Base-by-base conservation (phyloP, 768 basidiomycete species). In the Lanmaoa rubissima region DNA sequence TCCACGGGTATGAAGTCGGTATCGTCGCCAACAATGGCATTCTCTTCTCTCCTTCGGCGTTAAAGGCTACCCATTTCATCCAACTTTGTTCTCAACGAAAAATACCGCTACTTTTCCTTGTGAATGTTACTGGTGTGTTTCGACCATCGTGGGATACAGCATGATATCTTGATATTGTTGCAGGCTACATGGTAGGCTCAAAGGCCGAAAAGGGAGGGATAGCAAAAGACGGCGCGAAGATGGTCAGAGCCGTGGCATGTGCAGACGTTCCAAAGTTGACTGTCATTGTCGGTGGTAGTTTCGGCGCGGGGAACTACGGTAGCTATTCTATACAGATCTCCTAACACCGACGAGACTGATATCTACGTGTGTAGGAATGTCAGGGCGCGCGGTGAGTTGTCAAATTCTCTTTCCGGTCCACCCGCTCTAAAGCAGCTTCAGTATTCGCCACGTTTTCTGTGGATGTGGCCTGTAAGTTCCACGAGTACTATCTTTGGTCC, bases 281-380 rank as follows among this genome's bases (percentile, higher is more conserved):
- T 1, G 91, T 97, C 31, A 78, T 97, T 48, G 89, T 96, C 26
- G 94, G 94, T 17, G 94, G 94, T 45, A 93, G 90, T 68, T 96
- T 93, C 69, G 94, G 94, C 28, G 94, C 95, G 7, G 94, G 94
- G 5, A 97, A 95, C 72, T 98, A 98, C 65, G 94, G 92, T 90
- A 41, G n/a, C 49, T 59, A 40, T 34, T 41, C 48, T 28, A 34
- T 24, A 46, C 42, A 56, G 57, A 54, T 45, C 31, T 36, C 58
- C 19, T 17, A 44, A 39, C 43, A 36, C 21, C 47, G 35, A 59
- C 24, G 48, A 51, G 17, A 59, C 61, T 64, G 46, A 65, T 41
- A 41, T 48, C 52, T 53, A 54, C 49, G 39, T 48, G 52, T 38
- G 26, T 59, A 92, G 92, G 92, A 21, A 96, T 96, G 94, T 87